phyloP scores from a whole-genome alignment of 1,284 basidiomycete genomes.

The Sporisorium exsertum region DNA sequence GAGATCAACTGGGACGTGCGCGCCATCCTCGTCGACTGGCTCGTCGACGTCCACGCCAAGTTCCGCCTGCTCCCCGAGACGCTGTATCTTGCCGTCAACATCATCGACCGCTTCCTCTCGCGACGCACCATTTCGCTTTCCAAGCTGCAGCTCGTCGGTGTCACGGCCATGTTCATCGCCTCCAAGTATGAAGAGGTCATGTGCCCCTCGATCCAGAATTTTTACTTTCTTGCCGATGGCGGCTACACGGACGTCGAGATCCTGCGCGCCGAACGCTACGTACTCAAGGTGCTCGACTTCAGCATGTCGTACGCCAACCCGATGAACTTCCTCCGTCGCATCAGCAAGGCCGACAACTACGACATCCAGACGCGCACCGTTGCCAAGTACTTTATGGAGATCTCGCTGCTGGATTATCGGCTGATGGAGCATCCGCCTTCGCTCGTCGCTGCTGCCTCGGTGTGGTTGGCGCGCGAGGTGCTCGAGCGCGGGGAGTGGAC shows the following conservation, averaged over 20 bases:
- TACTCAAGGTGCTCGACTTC: constrained; percentile 90
- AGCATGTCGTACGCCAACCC: constrained; percentile 93
- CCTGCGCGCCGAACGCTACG: constrained; percentile 83
- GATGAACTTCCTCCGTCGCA: constrained; percentile 87
- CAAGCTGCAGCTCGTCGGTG: constrained; percentile 93
- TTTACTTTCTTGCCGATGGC: constrained; percentile 73
- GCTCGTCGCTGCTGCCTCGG: constrained; percentile 85
- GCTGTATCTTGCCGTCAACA: constrained; percentile 91
- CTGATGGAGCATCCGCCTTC: constrained; percentile 85
- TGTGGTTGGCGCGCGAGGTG: constrained; percentile 90
- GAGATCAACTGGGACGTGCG: constrained; percentile 72
- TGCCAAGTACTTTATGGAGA: constrained; percentile 84
- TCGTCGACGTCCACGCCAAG: constrained; percentile 93
- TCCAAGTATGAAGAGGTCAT: constrained; percentile 97
- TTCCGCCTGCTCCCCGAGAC: constrained; percentile 96
- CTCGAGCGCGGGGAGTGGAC: constrained; percentile 85
- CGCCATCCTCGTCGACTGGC: constrained; percentile 94
- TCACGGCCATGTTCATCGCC: constrained; percentile 92
- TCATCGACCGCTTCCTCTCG: constrained; percentile 96
- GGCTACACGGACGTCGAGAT: constrained; percentile 67
- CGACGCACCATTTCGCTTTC: constrained; percentile 87
- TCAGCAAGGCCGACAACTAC: constrained; percentile 69
- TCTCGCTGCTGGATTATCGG: constrained; percentile 86
- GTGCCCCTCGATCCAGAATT: constrained; percentile 87
- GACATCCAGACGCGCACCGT: constrained; percentile 90